Evolutionary conservation across 2,329 filamentous ascomycete genomes (phyloP), one percentile per base, ranked within the genome.

Genomic region (Xylariaceae sp.): DNA sequence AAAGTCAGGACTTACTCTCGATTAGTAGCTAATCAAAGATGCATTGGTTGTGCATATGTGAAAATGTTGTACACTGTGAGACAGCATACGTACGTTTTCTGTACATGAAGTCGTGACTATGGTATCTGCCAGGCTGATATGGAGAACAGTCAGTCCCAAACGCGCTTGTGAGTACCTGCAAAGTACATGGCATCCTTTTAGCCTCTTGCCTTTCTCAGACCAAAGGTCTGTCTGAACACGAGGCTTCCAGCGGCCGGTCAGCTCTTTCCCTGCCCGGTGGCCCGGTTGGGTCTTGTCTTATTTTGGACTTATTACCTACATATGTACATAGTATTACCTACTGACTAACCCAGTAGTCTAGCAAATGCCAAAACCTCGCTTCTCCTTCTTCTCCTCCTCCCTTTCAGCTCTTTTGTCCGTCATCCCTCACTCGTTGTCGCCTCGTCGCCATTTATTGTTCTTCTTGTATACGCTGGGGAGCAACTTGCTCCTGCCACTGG

Each of bases 181-280:
- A n/a, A n/a, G n/a, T n/a, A n/a, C n/a, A n/a, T n/a, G n/a, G n/a
- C n/a, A n/a, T n/a, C n/a, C n/a, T n/a, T 59, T 48, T 59, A 52
- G 47, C 56, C 56, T 56, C 43, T 48, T 48, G 43, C 26, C 36
- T 6, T 60, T 28, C 46, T 43, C 21, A 33, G 49, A 58, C 51
- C 12, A 21, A 29, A 14, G 33, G 47, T 41, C 40, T 26, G 16
- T 28, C 26, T 26, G 48, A 59, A 61, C 59, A 61, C 59, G 59
- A 61, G 56, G 51, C 58, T 59, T 39, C 43, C 24, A 44, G 55
- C 50, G 51, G 54, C 58, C 52, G 58, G 50, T 52, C 51, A 55
- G 58, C 58, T 55, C 40, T 40, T 54, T 54, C 54, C 36, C 37
- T 48, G n/a, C 6, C 24, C 24, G 33, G 8, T 36, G 33, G 33